Conservation (phyloP, 176 grass and related monocot genomes). For the Zizania latifolia region DNA sequence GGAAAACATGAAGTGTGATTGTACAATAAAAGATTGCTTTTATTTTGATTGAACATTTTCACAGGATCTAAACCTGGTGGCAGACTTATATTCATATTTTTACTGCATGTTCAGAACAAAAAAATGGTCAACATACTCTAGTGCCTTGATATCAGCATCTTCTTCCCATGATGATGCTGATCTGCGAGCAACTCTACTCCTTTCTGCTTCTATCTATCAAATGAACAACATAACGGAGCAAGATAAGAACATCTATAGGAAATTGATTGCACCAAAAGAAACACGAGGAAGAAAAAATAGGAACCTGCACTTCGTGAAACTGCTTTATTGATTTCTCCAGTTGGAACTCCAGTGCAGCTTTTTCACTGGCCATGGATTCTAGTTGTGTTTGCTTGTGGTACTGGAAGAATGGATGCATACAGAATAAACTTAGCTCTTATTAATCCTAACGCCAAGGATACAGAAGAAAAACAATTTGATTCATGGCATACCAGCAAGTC, state of each 20-base stretch:
- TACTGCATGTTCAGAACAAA: neutral
- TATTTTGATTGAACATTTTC: neutral
- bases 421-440: constrained; percentile 19
- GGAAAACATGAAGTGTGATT: neutral
- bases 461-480: neutral
- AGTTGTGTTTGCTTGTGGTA: constrained; percentile 98
- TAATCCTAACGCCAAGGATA: neutral
- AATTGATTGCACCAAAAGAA: neutral
- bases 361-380: constrained; percentile 86
- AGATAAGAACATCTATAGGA: constrained; percentile 12
- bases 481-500: constrained; percentile 73
- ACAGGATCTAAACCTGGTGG: too few species aligned
- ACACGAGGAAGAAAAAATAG: constrained; percentile 21
- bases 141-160: constrained; percentile 90
- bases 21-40: neutral
- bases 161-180: constrained; percentile 85
- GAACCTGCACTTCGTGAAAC: constrained; percentile 84
- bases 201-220: constrained; percentile 83
- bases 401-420: constrained; percentile 42
- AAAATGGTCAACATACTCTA: constrained; percentile 54
- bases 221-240: constrained; percentile 9
- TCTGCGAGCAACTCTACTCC: constrained; percentile 60
- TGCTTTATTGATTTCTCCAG: constrained; percentile 78
- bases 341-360: constrained; percentile 87
- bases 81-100: too few species aligned